Evolutionary conservation across 2,329 filamentous ascomycete genomes (phyloP), one percentile per base, ranked within the genome.

Genomic region (Periconia macrospinosa): DNA sequence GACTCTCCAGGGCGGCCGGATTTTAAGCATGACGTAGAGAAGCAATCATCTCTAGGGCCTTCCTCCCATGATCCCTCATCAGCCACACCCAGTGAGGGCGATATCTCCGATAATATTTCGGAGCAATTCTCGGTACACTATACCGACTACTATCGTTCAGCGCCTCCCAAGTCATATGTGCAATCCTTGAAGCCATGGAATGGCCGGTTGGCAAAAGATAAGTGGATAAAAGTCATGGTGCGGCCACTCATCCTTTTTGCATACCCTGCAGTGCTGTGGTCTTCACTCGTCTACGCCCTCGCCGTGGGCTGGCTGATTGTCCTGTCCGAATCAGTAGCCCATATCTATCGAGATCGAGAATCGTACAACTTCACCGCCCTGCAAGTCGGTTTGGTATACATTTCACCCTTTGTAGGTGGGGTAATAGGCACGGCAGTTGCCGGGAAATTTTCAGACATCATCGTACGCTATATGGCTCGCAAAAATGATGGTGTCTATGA

Each of bases 281-380:
- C 90, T 6, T 79, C 91, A 0, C 79, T 89, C 0, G 85, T 96
- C 3, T 97, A 97, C 70, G 80, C 92, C 0, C 87, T 94, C 63
- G 94, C 92, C 0, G 84, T 97, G 7, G 93, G 93, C 37, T 97
- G 93, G 94, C 82, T 97, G 27, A 97, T 97, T 60, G 92, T 97
- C 42, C 83, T 97, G 1, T 96, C 92, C 0, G 92, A 97, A 73
- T 89, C 89, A 0, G 86, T 97, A 2, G 84, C 91, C 0, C 81
- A 88, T 54, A 89, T 97, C 56, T 97, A 91, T 72, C 85, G 89
- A 37, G 79, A 85, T 50, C 78, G 79, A 0, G 78, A 82, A 0
- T 81, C 80, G 0, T 97, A 97, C 77, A 84, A 92, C 61, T 97
- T 97, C 70, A 86, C 83, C 20, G 83, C 91, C 0, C 77, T 97